Evolutionary conservation across 148 eudicot species (phyloP).

Genomic region (Hydrangea macrophylla): DNA sequence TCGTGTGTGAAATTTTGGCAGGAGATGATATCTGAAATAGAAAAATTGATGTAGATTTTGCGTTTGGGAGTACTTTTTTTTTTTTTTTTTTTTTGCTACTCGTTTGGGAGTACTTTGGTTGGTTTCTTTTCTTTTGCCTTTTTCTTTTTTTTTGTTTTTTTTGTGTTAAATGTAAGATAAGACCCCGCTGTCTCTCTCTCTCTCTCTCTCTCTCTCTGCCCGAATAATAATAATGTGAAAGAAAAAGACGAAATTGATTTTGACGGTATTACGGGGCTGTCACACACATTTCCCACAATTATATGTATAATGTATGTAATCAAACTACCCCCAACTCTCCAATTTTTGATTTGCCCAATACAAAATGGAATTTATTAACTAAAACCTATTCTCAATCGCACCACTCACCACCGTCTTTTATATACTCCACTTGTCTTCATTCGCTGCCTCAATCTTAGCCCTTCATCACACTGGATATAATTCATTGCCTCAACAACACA

Average conservation of each 20-base stretch:
- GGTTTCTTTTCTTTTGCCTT: no score
- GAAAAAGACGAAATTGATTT: constrained; percentile 13
- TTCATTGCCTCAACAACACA: no score
- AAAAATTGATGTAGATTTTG: constrained; percentile 3
- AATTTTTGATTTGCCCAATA: no score
- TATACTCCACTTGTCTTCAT: no score
- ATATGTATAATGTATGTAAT: background rate
- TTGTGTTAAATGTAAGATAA: constrained; percentile 12
- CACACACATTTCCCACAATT: background rate
- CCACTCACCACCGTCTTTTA: no score
- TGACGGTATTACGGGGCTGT: constrained; percentile 9
- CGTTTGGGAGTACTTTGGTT: constrained; percentile 1
- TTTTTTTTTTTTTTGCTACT: constrained; percentile 1
- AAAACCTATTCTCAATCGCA: no score
- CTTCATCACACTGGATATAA: no score
- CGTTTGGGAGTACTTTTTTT: background rate
- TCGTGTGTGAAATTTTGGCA: background rate
- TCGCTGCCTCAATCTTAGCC: no score
- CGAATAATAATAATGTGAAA: constrained; percentile 3
- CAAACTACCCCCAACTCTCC: no score
- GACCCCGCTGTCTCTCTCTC: background rate
- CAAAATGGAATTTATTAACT: background rate
- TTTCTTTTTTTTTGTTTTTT: no score
- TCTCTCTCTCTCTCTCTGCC: constrained; percentile 9
- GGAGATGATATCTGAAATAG: constrained; percentile 10